Evolutionary conservation across 202 grass and related monocot species (phyloP).

Genomic region (Saccharum hybrid): DNA sequence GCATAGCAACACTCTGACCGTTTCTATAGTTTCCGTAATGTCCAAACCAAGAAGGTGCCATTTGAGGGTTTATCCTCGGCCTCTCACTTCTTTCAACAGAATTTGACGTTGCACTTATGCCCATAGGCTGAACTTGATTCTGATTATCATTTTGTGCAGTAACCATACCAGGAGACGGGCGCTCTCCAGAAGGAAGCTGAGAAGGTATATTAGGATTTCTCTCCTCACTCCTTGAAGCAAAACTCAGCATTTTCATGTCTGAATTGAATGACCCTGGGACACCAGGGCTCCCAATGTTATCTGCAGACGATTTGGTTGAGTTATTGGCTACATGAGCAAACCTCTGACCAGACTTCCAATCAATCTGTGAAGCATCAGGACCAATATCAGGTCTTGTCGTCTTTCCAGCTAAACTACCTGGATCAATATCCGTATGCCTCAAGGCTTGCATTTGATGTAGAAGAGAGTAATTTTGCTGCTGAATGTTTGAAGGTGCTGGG

Average conservation of each 20-base stretch:
- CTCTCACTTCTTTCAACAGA: conserved; percentile 64
- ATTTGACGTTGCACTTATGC: conserved; percentile 47
- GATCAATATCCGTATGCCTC: conserved; percentile 65
- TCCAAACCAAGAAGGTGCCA: conserved; percentile 95
- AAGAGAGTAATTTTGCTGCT: conserved; percentile 75
- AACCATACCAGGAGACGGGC: conserved; percentile 42
- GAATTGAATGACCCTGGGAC: conserved; percentile 62
- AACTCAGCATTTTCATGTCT: conserved; percentile 84
- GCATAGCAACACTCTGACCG: conserved; percentile 62
- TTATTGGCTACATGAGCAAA: conserved; percentile 62
- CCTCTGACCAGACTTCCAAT: conserved; percentile 69
- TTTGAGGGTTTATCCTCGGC: conserved; percentile 83
- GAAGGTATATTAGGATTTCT: conserved; percentile 53
- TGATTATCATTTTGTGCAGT: conserved; percentile 52
- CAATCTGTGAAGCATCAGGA: conserved; percentile 62
- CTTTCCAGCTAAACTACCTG: conserved; percentile 65
- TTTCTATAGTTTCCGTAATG: conserved; percentile 81
- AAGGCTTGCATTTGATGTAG: conserved; percentile 85
- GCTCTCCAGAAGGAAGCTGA: conserved; percentile 56
- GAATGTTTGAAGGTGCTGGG: conserved; percentile 62
- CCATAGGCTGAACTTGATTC: conserved; percentile 54
- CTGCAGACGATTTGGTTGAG: conserved; percentile 47
- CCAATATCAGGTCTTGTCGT: conserved; percentile 58
- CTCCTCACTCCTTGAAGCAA: conserved; percentile 74
- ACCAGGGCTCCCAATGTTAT: conserved; percentile 53